Conservation (phyloP, 2,329 filamentous ascomycete genomes). For the Aaosphaeria pasadenensis region DNA sequence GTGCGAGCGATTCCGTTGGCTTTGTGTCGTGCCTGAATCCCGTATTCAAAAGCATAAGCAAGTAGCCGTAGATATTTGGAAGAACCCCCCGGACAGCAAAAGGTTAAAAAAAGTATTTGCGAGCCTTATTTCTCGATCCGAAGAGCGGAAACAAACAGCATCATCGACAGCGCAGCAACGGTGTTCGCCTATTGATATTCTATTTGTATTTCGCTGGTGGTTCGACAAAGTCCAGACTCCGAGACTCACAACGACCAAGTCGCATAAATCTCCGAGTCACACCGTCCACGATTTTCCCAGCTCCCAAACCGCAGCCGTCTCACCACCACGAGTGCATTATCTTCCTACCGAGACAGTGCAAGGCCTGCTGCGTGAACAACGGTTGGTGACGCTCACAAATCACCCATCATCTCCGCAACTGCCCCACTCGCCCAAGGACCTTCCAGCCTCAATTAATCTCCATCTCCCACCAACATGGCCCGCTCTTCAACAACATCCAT, state of each 20-base stretch:
- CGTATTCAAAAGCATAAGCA: no score
- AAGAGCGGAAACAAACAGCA: background rate
- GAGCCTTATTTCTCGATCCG: background rate
- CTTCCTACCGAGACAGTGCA: no score
- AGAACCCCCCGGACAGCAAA: no score
- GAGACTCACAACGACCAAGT: no score
- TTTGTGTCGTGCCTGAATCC: no score
- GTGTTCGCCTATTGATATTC: no score
- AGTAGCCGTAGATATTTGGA: no score
- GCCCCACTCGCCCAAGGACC: background rate
- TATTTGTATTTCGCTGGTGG: no score
- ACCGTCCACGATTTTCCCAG: background rate
- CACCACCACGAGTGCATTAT: conserved; percentile 6
- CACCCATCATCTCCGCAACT: background rate
- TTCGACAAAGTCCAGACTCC: no score
- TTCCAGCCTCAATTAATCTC: background rate
- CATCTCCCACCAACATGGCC: conserved; percentile 1
- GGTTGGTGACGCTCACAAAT: background rate
- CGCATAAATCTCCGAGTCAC: background rate
- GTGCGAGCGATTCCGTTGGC: no score
- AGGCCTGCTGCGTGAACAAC: background rate
- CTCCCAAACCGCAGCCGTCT: conserved; percentile 20
- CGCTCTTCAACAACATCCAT: conserved; percentile 1
- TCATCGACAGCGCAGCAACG: background rate
- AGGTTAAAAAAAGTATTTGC: no score